Evolutionary conservation across 148 eudicot genomes (phyloP), one percentile per base, ranked within the genome.

Genomic region (Diospyros kaki): DNA sequence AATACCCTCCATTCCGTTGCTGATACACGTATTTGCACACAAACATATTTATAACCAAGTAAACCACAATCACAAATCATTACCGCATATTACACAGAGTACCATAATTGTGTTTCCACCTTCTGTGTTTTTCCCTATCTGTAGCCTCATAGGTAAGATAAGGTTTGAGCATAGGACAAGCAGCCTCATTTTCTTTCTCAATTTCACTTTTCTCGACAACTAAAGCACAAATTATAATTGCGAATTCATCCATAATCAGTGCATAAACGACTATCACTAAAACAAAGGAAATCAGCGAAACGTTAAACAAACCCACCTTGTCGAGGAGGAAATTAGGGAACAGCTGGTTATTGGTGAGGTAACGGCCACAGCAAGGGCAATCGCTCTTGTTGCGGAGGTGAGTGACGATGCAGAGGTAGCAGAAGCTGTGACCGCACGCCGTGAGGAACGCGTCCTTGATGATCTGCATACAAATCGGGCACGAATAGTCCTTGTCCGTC

Each of bases 241-340:
- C 1, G 4, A 46, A 43, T 42, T 15, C 1, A 12, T 11, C 48
- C 6, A 8, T 3, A 56, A 46, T 48, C 17, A n/a, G 8, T 7
- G 9, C 40, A 17, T 4, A 73, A 62, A 72, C 53, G 2, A 59
- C 14, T 52, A 68, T 15, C 51, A 63, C 38, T 51, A 68, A 14
- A 41, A 55, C 70, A 17, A 38, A 3, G 7, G n/a, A 9, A 72
- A 43, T 3, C 66, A 77, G 65, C 2, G 1, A 72, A 72, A 46
- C 45, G 9, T 58, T 14, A 3, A 15, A 54, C 58, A 14, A 75
- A 43, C 55, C 43, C 15, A 93, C 98, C 97, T 94, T 91, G 69
- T 94, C 90, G 54, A 94, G 97, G 9, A 92, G 82, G 73, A 94
- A 86, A 85, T 94, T 94, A 64, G 98, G 98, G 80, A 85, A 91